These are phyloP conservation scores for Diaporthe ampelina DNA, from an alignment of 2,329 filamentous ascomycete genomes.

Conservation along the genomic window DNA sequence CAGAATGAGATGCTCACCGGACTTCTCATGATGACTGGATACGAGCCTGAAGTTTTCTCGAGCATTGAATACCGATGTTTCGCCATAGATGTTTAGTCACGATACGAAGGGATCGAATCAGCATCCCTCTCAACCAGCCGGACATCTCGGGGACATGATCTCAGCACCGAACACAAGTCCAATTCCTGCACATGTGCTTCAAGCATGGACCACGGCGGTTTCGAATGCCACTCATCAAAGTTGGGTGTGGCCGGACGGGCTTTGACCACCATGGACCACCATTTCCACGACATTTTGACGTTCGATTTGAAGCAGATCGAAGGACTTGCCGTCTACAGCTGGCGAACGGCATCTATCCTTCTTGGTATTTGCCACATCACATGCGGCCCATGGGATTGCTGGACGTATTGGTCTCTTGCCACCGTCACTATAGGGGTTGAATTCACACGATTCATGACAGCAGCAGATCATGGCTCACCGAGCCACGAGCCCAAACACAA, in stretches of 20 bases:
- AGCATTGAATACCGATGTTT: no score
- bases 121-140: not conserved
- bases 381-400: not conserved
- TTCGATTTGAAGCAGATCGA: not conserved
- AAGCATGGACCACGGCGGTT: not conserved
- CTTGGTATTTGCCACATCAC: not conserved
- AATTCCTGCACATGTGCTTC: not conserved
- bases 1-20: no score
- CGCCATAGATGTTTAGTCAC: no score
- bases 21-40: no score
- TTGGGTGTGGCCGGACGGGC: no score
- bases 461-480: not conserved
- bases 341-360: not conserved
- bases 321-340: not conserved
- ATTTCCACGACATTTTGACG: not conserved
- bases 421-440: not conserved
- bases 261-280: no score
- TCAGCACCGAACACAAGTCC: not conserved
- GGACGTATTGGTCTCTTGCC: not conserved
- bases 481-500: not conserved
- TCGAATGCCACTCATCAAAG: not conserved
- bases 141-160: not conserved
- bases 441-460: constrained; percentile 16
- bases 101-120: not conserved
- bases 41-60: no score